Evolutionary conservation across 805 yeast genomes (phyloP), one percentile per base, ranked within the genome.

Genomic region (Yamadazyma phyllophila): DNA sequence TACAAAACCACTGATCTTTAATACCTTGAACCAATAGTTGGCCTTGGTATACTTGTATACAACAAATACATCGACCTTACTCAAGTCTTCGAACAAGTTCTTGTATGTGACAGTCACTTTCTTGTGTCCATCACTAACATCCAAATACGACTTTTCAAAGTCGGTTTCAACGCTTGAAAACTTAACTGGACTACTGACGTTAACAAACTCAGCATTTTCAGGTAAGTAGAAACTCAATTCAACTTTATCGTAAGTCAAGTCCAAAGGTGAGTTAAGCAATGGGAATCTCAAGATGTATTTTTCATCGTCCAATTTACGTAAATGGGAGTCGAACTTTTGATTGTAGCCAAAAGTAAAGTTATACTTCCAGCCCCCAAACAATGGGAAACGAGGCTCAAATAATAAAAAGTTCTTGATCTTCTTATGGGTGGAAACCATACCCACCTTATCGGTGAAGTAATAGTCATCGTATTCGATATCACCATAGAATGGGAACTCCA

Each of bases 281-380:
- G 97, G 96, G 26, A 91, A 78, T 43, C 72, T 76, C 27, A 86
- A 67, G 10, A 85, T 60, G 60, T 80, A 88, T 11, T 71, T 64
- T 47, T 78, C 82, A 15, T 54, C 57, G 24, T 54, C 48, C 13
- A 72, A 54, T 34, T 62, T 57, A 54, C 67, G 81, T 43, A 87
- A 71, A 53, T 76, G 83, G 37, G 78, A 67, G 12, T 68, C 58
- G 35, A 91, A 66, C 15, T 73, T 68, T 52, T 81, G 78, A 41
- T 83, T 80, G 96, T 96, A 94, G n/a, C 98, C 98, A 55, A 92
- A 66, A 16, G 98, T 94, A 74, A 88, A 94, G 67, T 92, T 89
- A 67, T 89, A 92, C 58, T 83, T 77, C 99, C 99, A 94, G 36
- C 91, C 95, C 40, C 99, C 99, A 66, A 88, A 87, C 6, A 94